Evolutionary conservation across 2,329 filamentous ascomycete genomes (phyloP).

Genomic region (Epichloe festucae): DNA sequence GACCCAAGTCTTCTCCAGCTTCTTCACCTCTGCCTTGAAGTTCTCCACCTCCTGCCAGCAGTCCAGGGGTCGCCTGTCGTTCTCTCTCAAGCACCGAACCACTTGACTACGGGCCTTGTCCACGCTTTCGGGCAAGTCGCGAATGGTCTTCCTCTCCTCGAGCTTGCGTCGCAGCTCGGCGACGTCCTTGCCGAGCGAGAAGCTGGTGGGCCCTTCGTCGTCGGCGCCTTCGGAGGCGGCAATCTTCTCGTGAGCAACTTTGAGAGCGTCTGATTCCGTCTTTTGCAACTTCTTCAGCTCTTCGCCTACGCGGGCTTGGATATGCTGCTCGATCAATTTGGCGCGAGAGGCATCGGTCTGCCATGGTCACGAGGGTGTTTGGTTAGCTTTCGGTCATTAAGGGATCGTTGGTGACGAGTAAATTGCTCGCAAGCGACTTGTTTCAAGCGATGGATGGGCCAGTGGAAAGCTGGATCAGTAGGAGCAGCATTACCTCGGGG

Average conservation of each 20-base stretch:
- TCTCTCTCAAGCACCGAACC: constrained; percentile 65
- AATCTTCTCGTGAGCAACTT: constrained; percentile 53
- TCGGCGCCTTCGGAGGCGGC: constrained; percentile 29
- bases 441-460: neutral
- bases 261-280: constrained; percentile 56
- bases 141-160: constrained; percentile 49
- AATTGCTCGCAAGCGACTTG: too few relatives aligned
- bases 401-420: too few relatives aligned
- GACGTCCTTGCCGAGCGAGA: constrained; percentile 46
- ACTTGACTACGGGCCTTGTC: constrained; percentile 65
- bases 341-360: constrained; percentile 83
- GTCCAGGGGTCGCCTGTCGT: constrained; percentile 80
- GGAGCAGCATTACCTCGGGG: constrained; percentile 52
- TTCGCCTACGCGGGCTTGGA: constrained; percentile 73
- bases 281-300: constrained; percentile 73
- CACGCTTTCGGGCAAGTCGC: constrained; percentile 57
- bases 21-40: constrained; percentile 81
- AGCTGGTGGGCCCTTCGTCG: constrained; percentile 21
- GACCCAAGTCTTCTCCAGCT: constrained; percentile 77
- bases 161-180: constrained; percentile 45
- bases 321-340: constrained; percentile 71
- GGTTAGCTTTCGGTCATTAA: neutral
- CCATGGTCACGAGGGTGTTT: neutral
- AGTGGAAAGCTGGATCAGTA: neutral
- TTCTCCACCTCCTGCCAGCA: constrained; percentile 88